Evolutionary conservation across 305 asterid species (phyloP).

Genomic region (Fraxinus velutina): DNA sequence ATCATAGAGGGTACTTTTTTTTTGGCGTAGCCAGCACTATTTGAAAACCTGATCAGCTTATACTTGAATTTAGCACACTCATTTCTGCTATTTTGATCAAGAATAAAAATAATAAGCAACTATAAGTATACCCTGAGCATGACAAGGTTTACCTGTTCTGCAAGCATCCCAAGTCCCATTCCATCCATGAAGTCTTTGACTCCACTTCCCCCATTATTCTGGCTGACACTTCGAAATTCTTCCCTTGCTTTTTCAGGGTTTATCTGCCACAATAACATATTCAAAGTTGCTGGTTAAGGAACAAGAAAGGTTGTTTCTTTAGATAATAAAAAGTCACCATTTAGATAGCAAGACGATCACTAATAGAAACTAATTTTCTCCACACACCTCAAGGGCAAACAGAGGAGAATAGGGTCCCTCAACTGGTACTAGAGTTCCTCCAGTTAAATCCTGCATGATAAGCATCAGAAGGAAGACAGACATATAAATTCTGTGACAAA

Average conservation of each 20-base stretch:
- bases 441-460: constrained; percentile 68
- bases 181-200: constrained; percentile 98
- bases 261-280: constrained; percentile 52
- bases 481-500: background rate
- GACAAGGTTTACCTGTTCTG: constrained; percentile 70
- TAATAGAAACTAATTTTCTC: constrained; percentile 19
- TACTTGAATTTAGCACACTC: background rate
- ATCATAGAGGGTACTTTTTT: background rate
- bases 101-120: constrained; percentile 7
- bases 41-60: background rate
- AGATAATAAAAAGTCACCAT: constrained; percentile 6
- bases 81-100: background rate
- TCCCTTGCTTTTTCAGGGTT: constrained; percentile 95
- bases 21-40: background rate
- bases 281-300: constrained; percentile 24
- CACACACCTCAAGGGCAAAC: constrained; percentile 92
- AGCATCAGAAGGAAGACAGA: constrained; percentile 23
- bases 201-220: constrained; percentile 61
- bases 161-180: constrained; percentile 91
- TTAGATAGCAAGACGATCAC: constrained; percentile 10
- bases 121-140: background rate
- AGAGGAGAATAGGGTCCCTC: constrained; percentile 89
- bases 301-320: background rate
- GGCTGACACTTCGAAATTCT: constrained; percentile 61
- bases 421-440: constrained; percentile 80